Evolutionary conservation across 2,329 filamentous ascomycete species (phyloP).

Genomic region (Cytospora piceae): DNA sequence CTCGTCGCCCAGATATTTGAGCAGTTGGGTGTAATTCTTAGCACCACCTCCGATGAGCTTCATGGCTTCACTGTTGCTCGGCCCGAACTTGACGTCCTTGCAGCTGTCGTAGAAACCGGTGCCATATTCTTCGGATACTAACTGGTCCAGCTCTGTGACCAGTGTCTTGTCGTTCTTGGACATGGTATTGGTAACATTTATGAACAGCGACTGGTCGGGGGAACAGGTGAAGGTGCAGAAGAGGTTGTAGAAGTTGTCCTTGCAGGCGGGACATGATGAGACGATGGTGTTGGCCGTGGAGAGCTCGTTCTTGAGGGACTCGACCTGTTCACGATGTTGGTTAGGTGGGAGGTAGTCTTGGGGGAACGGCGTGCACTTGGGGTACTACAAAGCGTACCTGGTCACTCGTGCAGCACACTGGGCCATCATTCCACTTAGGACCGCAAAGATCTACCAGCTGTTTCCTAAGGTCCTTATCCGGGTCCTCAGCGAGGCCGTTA

Average conservation of each 20-base stretch:
- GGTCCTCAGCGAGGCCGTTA: slow-evolving; percentile 79
- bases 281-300: slow-evolving; percentile 88
- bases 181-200: slow-evolving; percentile 83
- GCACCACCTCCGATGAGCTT: slow-evolving; percentile 94
- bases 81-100: slow-evolving; percentile 98
- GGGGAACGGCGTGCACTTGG: not conserved
- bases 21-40: slow-evolving; percentile 82
- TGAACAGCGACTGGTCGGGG: slow-evolving; percentile 90
- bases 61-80: slow-evolving; percentile 91
- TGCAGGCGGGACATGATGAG: slow-evolving; percentile 92
- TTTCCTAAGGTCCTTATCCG: slow-evolving; percentile 70
- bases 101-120: slow-evolving; percentile 93
- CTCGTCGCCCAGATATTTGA: slow-evolving; percentile 93
- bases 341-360: not conserved
- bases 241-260: slow-evolving; percentile 96
- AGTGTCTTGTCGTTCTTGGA: slow-evolving; percentile 61
- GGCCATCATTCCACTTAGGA: slow-evolving; percentile 78
- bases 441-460: slow-evolving; percentile 87
- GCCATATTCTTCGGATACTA: slow-evolving; percentile 83
- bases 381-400: slow-evolving; percentile 60
- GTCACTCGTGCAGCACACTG: slow-evolving; percentile 81
- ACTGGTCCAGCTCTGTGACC: slow-evolving; percentile 89
- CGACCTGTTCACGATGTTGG: slow-evolving; percentile 57
- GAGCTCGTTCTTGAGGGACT: slow-evolving; percentile 80
- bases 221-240: slow-evolving; percentile 99